Evolutionary conservation across 257 asterid genomes (phyloP), one percentile per base, ranked within the genome.

Genomic region (Eucommia ulmoides): DNA sequence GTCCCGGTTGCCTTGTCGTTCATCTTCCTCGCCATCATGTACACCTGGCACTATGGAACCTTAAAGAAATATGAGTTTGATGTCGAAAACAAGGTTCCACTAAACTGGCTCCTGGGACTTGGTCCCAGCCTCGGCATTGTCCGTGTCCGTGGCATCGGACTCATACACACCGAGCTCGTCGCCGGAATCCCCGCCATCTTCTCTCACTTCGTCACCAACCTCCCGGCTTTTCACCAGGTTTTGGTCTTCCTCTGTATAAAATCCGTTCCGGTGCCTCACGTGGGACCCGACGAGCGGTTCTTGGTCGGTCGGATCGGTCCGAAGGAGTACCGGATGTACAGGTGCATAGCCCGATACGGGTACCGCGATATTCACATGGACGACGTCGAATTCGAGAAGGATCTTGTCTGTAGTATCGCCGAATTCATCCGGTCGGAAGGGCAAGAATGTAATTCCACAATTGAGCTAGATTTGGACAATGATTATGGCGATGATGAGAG

Each of bases 171-270:
- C 0, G 97, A 89, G 65, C 97, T 84, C 18, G 96, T 89, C 44
- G 71, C 97, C 0, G 97, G 97, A 20, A 69, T 89, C 60, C 97
- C 97, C 1, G 93, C 95, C 23, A 76, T 88, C 60, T 79, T 88
- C 75, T 79, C 97, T 17, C 95, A 88, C 54, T 88, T 88, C 2
- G 79, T 84, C 33, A 88, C 95, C 1, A 84, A 88, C 51, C 89
- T 88, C 24, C 97, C 97, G 0, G 97, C 97, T 20, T 88, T 88
- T 69, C 97, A 88, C 66, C 97, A 84, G 55, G 85, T 88, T 19
- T 73, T 88, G 0, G 86, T 88, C 41, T 61, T 84, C 51, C 76
- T 84, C 22, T 88, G 97, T 56, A 63, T 88, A 61, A 88, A 88
- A 51, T 75, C 79, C 0, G 97, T 88, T 16, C 95, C 93, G 0